phyloP scores from a whole-genome alignment of 2,329 filamentous ascomycete genomes.

The Aspergillus luchuensis region DNA sequence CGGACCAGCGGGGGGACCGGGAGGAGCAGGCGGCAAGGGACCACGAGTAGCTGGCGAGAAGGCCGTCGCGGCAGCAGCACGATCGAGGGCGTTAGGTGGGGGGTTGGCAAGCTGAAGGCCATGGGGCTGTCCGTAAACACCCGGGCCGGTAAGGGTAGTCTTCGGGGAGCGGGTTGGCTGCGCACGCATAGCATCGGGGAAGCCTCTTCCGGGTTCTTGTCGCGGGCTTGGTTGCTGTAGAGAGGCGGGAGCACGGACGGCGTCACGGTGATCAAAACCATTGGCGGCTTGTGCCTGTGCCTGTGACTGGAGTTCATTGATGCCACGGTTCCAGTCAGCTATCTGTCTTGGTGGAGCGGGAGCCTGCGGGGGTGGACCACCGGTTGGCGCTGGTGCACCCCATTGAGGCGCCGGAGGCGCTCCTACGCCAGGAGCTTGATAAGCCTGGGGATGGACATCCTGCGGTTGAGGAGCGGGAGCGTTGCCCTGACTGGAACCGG shows the following conservation, averaged over 20 bases:
- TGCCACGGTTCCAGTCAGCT: constrained; percentile 64
- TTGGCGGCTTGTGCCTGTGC: constrained; percentile 58
- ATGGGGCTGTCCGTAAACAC: constrained; percentile 52
- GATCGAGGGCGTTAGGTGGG: constrained; percentile 46
- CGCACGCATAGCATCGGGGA: constrained; percentile 64
- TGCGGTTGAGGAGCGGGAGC: constrained; percentile 77
- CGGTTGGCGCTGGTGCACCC: constrained; percentile 68
- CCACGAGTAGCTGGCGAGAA: constrained; percentile 44
- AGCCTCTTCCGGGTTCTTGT: constrained; percentile 69
- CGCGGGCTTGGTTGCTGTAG: constrained; percentile 75
- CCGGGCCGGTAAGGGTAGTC: constrained; percentile 56
- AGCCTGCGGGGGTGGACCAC: constrained; percentile 54
- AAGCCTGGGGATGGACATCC: constrained; percentile 93
- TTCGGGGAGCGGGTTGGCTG: constrained; percentile 64
- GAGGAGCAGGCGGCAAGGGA: constrained; percentile 46
- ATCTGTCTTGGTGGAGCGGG: constrained; percentile 66
- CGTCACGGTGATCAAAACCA: constrained; percentile 78
- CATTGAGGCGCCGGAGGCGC: constrained; percentile 86
- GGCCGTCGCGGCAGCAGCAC: constrained; percentile 32
- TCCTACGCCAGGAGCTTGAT: constrained; percentile 79
- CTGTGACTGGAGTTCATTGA: constrained; percentile 73
- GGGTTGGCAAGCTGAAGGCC: constrained; percentile 55
- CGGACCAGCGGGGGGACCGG: constrained; percentile 40
- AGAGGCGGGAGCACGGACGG: constrained; percentile 67
- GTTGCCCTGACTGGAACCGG: constrained; percentile 66